Percentiles rank a stretch among this genome's conserved stretches.
Evolutionary conservation across 176 grass and related monocot genomes (phyloP).

Genomic region (Eragrostis curvula): DNA sequence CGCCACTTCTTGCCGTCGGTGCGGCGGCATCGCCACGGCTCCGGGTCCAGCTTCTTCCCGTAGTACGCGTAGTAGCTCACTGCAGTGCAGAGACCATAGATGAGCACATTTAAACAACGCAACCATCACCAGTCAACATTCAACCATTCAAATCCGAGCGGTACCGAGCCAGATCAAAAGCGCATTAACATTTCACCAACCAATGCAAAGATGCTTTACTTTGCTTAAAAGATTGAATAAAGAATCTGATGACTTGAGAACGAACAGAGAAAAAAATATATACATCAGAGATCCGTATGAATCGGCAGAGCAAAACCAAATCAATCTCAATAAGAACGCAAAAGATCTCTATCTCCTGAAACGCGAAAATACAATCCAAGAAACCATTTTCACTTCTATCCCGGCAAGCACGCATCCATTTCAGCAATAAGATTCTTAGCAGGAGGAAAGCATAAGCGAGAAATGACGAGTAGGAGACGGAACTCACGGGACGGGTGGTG

Average conservation of each 20-base stretch:
- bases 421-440: background rate
- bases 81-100: conserved; percentile 23
- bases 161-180: conserved; percentile 35
- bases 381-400: background rate
- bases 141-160: background rate
- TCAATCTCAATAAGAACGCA: conserved; percentile 28
- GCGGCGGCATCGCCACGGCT: conserved; percentile 94
- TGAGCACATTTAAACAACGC: conserved; percentile 20
- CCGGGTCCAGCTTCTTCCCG: conserved; percentile 96
- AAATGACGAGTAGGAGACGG: background rate
- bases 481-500: conserved; percentile 81
- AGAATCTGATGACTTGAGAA: conserved; percentile 18
- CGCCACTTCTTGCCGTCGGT: conserved; percentile 99
- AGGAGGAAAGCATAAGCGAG: background rate
- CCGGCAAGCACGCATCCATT: conserved; percentile 27
- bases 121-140: background rate
- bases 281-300: conserved; percentile 36
- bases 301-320: background rate
- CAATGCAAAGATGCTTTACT: conserved; percentile 29
- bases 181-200: conserved; percentile 45
- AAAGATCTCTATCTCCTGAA: conserved; percentile 3
- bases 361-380: background rate
- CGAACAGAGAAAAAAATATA: background rate
- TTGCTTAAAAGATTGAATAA: conserved; percentile 34
- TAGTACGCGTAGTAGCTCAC: conserved; percentile 97